Evolutionary conservation across 495 filamentous ascomycete species (phyloP).

Genomic region (Tuber brumale): DNA sequence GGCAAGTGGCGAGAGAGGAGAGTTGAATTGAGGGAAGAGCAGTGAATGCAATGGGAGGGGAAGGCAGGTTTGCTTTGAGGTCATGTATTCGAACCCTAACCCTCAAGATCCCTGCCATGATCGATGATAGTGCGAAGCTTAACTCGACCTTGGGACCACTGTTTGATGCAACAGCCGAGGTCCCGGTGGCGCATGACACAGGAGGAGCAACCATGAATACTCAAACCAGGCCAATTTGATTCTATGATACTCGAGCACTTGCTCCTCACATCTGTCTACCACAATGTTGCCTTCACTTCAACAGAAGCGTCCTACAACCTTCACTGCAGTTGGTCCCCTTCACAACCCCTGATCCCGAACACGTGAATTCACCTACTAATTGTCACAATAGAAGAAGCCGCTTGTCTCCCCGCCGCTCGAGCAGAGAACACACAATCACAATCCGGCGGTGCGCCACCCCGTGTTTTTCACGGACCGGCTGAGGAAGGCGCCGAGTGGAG

Average conservation of each 20-base stretch:
- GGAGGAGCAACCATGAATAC: not conserved
- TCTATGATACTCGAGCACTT: too few species aligned
- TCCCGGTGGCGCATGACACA: not conserved
- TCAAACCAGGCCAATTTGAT: conserved; percentile 8
- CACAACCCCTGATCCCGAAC: not conserved
- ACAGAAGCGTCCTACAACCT: conserved; percentile 15
- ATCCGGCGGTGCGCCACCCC: conserved; percentile 51
- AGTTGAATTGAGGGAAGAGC: not conserved
- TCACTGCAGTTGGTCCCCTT: conserved; percentile 11
- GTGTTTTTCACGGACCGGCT: conserved; percentile 56
- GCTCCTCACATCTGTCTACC: not conserved
- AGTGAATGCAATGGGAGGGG: not conserved
- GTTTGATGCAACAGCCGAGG: conserved; percentile 8
- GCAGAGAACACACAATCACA: conserved; percentile 42
- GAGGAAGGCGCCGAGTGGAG: conserved; percentile 43
- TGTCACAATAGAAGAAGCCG: conserved; percentile 8
- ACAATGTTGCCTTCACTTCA: conserved; percentile 32
- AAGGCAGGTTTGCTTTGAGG: not conserved
- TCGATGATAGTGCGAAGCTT: not conserved
- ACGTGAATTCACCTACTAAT: conserved; percentile 5
- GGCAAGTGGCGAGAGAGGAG: not conserved
- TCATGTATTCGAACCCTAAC: not conserved
- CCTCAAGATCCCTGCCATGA: not conserved
- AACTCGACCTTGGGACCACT: conserved; percentile 5
- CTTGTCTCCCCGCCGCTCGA: conserved; percentile 16